Evolutionary conservation across 345 rosid species (phyloP).

Genomic region (Leavenworthia alabamica): DNA sequence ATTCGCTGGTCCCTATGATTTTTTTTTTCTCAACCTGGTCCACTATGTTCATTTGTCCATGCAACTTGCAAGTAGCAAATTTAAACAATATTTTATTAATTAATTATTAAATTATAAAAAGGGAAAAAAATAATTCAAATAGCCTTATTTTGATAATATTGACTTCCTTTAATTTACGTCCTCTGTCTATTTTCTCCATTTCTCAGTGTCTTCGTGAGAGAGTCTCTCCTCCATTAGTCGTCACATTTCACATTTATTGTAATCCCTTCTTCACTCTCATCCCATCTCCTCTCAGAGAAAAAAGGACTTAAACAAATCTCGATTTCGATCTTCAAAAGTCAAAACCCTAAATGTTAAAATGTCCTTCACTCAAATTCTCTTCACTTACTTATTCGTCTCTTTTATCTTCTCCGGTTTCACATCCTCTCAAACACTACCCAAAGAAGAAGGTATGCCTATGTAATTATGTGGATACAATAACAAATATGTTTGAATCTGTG

Average conservation of each 20-base stretch:
- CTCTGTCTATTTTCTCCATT: too few species aligned
- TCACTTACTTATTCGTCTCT: slow-evolving; percentile 11
- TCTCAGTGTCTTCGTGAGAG: not conserved
- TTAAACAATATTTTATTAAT: not conserved
- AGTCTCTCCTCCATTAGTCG: slow-evolving; percentile 8
- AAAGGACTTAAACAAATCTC: too few species aligned
- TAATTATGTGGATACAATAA: not conserved
- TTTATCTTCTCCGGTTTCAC: slow-evolving; percentile 14
- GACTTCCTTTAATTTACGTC: too few species aligned
- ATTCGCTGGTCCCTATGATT: not conserved
- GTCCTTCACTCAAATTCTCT: slow-evolving; percentile 8
- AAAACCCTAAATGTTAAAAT: not conserved
- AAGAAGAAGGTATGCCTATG: slow-evolving; percentile 30
- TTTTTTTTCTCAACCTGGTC: not conserved
- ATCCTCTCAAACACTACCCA: slow-evolving; percentile 27
- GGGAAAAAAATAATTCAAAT: too few species aligned
- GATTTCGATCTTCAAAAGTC: too few species aligned
- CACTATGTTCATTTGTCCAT: not conserved
- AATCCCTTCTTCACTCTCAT: slow-evolving; percentile 6
- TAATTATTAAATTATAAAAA: not conserved
- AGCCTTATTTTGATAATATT: slow-evolving; percentile 8
- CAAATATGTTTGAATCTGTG: not conserved
- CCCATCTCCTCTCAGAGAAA: not conserved
- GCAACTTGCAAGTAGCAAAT: slow-evolving; percentile 2
- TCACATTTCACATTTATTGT: not conserved